Conservation (phyloP, 1,284 basidiomycete genomes). For the Xanthoconium separans region DNA sequence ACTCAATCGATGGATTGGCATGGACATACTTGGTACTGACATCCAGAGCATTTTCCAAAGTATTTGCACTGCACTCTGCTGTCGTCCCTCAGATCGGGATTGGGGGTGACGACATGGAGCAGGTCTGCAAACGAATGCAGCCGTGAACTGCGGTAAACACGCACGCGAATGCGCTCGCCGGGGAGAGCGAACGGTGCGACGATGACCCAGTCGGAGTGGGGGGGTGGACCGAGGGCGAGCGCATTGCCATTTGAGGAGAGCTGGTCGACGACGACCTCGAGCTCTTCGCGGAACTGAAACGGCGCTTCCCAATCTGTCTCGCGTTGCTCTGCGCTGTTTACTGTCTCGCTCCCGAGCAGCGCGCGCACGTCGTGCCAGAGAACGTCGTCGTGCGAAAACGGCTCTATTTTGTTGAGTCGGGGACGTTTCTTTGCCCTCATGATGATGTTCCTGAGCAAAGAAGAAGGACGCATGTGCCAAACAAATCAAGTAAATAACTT, state of each 20-base stretch:
- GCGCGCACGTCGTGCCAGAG: constrained; percentile 68
- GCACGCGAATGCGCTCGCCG: constrained; percentile 72
- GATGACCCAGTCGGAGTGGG: constrained; percentile 69
- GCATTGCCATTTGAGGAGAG: constrained; percentile 71
- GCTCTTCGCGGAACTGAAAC: constrained; percentile 56
- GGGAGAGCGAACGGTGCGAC: constrained; percentile 83
- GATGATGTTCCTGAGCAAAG: too few species aligned
- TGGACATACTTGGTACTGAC: constrained; percentile 66
- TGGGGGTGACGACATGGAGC: constrained; percentile 66
- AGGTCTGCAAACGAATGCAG: constrained; percentile 80
- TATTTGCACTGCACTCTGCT: constrained; percentile 75
- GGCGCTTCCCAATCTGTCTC: constrained; percentile 59
- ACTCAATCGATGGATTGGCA: not conserved
- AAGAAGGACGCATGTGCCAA: too few species aligned
- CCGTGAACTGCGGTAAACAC: constrained; percentile 64
- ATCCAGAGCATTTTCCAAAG: constrained; percentile 80
- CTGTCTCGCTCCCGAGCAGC: constrained; percentile 63
- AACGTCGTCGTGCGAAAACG: constrained; percentile 58
- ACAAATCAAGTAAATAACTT: too few species aligned
- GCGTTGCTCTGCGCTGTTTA: constrained; percentile 48
- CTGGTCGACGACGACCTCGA: constrained; percentile 65
- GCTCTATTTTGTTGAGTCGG: constrained; percentile 13
- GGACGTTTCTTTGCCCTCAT: constrained; percentile 12
- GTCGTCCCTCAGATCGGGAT: constrained; percentile 64
- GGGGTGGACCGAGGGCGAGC: constrained; percentile 53